Evolutionary conservation across 2,329 filamentous ascomycete genomes (phyloP).

Genomic region (Diaporthe citrichinensis): DNA sequence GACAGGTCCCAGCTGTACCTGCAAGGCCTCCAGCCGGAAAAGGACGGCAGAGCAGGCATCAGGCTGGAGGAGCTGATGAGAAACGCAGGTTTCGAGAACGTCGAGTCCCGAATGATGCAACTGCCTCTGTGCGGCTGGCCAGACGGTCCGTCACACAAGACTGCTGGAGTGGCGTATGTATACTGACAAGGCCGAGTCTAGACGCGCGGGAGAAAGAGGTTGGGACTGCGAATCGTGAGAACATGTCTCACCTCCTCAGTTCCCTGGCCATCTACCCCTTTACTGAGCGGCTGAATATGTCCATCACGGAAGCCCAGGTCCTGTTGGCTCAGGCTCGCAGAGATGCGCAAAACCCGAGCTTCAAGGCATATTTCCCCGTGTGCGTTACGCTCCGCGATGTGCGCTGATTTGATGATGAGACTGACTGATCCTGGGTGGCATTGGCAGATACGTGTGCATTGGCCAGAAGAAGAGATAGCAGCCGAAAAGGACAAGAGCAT

Average conservation of each 20-base stretch:
- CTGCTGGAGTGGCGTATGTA: not conserved
- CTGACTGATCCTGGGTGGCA: slow-evolving; percentile 10
- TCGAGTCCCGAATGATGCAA: slow-evolving; percentile 75
- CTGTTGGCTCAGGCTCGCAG: slow-evolving; percentile 68
- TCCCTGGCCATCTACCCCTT: slow-evolving; percentile 72
- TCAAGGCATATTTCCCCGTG: slow-evolving; percentile 75
- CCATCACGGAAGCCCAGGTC: slow-evolving; percentile 69
- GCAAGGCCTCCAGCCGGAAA: slow-evolving; percentile 71
- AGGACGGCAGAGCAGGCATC: slow-evolving; percentile 76
- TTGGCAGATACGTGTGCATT: slow-evolving; percentile 71
- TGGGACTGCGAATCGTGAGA: slow-evolving; percentile 66
- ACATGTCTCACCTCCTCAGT: slow-evolving; percentile 67
- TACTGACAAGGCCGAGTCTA: slow-evolving; percentile 49
- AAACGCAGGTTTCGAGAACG: slow-evolving; percentile 75
- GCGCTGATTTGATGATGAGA: not conserved
- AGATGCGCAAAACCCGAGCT: slow-evolving; percentile 66
- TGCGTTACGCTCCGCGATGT: slow-evolving; percentile 54
- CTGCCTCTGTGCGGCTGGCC: slow-evolving; percentile 80
- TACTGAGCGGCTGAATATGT: slow-evolving; percentile 66
- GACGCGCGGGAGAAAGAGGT: slow-evolving; percentile 67
- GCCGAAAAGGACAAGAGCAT: not conserved
- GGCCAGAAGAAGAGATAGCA: slow-evolving; percentile 66
- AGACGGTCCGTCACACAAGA: slow-evolving; percentile 63
- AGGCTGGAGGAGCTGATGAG: slow-evolving; percentile 71
- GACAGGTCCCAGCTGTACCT: slow-evolving; percentile 70